Percentiles rank a stretch among this genome's conserved stretches.
These are phyloP conservation scores for Colletotrichum musicola DNA, from an alignment of 2,329 filamentous ascomycete genomes.

Conservation along the genomic window DNA sequence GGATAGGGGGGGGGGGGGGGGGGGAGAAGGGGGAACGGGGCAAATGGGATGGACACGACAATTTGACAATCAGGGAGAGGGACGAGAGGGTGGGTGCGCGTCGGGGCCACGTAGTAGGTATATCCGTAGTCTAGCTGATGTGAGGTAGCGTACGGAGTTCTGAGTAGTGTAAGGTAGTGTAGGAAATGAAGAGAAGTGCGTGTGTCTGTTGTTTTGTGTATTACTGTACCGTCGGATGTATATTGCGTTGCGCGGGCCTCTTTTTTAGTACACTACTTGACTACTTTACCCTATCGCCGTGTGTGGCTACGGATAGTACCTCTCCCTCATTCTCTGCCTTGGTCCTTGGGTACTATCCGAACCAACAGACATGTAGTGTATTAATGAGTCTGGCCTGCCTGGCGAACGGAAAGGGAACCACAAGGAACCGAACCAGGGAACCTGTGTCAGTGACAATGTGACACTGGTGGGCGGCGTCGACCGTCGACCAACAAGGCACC, in stretches of 20 bases:
- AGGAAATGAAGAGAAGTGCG: no score
- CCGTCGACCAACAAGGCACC: slow-evolving; percentile 11
- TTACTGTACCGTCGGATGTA: slow-evolving; percentile 15
- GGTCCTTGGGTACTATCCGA: no score
- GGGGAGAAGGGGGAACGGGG: slow-evolving; percentile 8
- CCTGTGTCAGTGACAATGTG: slow-evolving; percentile 24
- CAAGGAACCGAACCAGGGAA: slow-evolving; percentile 8
- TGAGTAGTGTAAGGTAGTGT: no score
- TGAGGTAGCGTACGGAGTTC: neutral
- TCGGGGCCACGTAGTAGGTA: slow-evolving; percentile 26
- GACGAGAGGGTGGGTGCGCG: neutral
- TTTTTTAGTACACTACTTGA: neutral
- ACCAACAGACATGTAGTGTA: no score
- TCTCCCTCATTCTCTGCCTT: no score
- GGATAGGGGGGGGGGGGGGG: slow-evolving; percentile 4
- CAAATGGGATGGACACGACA: slow-evolving; percentile 1
- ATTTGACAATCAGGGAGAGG: neutral
- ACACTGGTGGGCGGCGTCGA: slow-evolving; percentile 1
- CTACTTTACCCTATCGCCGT: neutral
- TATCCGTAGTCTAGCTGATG: neutral
- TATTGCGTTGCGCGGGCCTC: slow-evolving; percentile 19
- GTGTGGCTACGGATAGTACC: neutral
- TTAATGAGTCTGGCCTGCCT: neutral
- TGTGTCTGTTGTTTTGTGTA: no score
- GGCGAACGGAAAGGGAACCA: neutral